A percentile compares a stretch with the other conserved stretches of the same genome.
Evolutionary conservation across 2,329 filamentous ascomycete genomes (phyloP).

Genomic region (Cladophialophora yegresii): DNA sequence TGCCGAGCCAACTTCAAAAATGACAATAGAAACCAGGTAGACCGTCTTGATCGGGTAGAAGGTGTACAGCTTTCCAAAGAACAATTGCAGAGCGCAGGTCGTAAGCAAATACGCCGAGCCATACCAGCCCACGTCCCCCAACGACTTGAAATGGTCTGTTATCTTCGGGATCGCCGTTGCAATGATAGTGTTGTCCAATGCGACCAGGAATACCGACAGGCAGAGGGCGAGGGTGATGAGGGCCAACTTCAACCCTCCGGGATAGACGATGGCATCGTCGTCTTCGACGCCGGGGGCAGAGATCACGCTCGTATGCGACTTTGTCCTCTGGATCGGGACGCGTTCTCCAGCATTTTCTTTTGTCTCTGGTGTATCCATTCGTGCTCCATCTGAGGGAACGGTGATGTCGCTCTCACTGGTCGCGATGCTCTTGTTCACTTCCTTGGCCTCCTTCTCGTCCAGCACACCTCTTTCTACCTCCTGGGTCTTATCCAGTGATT

Average conservation of each 20-base stretch:
- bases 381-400: neutral
- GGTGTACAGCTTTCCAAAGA: conserved; percentile 46
- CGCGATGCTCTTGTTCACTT: conserved; percentile 5
- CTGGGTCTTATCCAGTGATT: conserved; percentile 25
- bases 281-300: conserved; percentile 39
- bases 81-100: conserved; percentile 36
- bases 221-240: conserved; percentile 44
- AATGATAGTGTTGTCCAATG: conserved; percentile 44
- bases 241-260: conserved; percentile 39
- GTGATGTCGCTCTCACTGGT: neutral
- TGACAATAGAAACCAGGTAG: conserved; percentile 44
- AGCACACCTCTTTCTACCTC: conserved; percentile 10
- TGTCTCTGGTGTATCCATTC: neutral
- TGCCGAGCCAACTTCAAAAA: conserved; percentile 51
- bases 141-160: conserved; percentile 36
- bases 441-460: conserved; percentile 11
- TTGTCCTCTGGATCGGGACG: conserved; percentile 25
- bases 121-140: conserved; percentile 38
- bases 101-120: conserved; percentile 37
- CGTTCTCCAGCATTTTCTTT: conserved; percentile 1
- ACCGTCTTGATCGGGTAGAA: conserved; percentile 51
- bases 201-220: conserved; percentile 45
- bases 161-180: conserved; percentile 38
- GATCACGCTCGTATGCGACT: conserved; percentile 1
- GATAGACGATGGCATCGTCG: conserved; percentile 45